Base-by-base conservation (phyloP, 75 land plant genomes). In the Picea sitchensis region DNA sequence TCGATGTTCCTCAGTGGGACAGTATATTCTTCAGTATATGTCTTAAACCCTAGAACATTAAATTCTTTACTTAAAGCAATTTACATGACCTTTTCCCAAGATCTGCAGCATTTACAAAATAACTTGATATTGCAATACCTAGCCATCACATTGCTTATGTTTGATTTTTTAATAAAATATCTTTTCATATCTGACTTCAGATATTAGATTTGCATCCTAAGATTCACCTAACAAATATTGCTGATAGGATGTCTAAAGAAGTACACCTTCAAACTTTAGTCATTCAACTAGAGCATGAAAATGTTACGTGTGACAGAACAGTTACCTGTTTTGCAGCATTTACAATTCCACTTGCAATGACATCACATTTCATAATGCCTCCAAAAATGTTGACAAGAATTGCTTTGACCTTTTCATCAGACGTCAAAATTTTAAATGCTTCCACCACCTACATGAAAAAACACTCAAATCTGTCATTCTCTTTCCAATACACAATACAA, bases 341-440 rank as follows among this genome's bases (percentile, higher is more conserved):
- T 34, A 98, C 98, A 84, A 98, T 98, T 59, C 99, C 99, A 88
- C 96, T 95, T 54, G 99, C 99, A 77, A 98, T 95, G 14, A 98
- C 85, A 85, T 98, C 97, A 77, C 99, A 98, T 75, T 95, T 93
- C 98, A 98, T 98, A 36, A 98, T 98, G 41, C 99, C 99, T 67
- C 99, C 99, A 88, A 98, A 98, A 20, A 98, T 98, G 84, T 98
- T 98, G 61, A 98, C 99, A 79, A 98, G 71, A 76, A 98, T 98
- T 15, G 98, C 99, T 59, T 98, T 95, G 77, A 98, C 99, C 82
- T 83, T 93, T 17, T 88, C 85, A 81, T 98, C 98, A 63, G 98
- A 84, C 17, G 96, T 95, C 75, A 96, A 82, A 76, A 96, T 92
- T 73, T 94, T 96, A 75, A 96, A 96, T 61, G 99, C 99, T 83